phyloP scores from a whole-genome alignment of 1,284 basidiomycete genomes.

The Inonotus hispidus region DNA sequence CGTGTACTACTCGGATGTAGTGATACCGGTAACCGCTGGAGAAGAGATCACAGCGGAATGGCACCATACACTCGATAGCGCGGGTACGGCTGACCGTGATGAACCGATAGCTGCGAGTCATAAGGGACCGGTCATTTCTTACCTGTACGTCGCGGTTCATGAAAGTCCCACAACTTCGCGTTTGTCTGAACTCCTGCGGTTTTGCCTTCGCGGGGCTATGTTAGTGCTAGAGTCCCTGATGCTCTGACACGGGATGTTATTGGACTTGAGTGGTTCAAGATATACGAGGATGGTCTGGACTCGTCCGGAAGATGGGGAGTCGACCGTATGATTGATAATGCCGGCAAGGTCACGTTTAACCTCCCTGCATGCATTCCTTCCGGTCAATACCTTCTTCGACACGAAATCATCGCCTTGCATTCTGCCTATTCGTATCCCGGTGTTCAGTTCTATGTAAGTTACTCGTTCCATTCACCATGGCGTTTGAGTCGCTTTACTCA shows the following conservation, averaged over 20 bases:
- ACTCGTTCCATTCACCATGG: no score
- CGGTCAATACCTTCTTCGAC: conserved; percentile 35
- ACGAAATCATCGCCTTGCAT: conserved; percentile 25
- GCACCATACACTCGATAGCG: conserved; percentile 16
- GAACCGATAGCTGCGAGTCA: conserved; percentile 23
- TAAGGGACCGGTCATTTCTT: conserved; percentile 14
- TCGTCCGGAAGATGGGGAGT: conserved; percentile 22
- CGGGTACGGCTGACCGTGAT: conserved; percentile 6
- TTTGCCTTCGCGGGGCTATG: no score
- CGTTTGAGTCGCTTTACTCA: no score
- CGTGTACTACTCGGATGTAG: not conserved
- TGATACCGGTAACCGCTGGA: conserved; percentile 16
- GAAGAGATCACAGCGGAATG: conserved; percentile 16
- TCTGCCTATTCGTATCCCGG: conserved; percentile 6
- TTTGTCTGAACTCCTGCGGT: no score
- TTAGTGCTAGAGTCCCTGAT: no score
- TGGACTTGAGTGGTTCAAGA: conserved; percentile 52
- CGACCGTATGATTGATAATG: conserved; percentile 36
- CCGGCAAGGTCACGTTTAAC: conserved; percentile 37
- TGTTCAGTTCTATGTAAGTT: no score
- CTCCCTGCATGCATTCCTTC: conserved; percentile 32
- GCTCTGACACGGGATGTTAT: conserved; percentile 31
- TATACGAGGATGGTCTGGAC: conserved; percentile 29
- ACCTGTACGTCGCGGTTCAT: conserved; percentile 5
- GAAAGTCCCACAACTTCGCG: not conserved